A percentile compares a stretch with the other conserved stretches of the same genome.
Conservation (phyloP, 345 rosid genomes). For the Sapria himalayana region DNA sequence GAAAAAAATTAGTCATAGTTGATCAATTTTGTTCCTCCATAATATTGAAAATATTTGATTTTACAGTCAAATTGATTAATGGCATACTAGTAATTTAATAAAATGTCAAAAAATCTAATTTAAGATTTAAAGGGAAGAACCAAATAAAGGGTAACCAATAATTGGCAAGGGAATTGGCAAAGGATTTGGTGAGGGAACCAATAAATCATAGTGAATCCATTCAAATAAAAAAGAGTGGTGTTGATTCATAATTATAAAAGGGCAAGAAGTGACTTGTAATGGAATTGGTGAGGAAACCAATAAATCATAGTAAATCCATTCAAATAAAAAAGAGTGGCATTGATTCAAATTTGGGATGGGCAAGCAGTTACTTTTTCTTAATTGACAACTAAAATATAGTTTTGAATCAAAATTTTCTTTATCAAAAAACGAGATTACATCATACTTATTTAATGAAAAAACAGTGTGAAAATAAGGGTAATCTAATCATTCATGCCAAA, state of each 20-base stretch:
- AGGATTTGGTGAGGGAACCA: background rate
- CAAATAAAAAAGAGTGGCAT: background rate
- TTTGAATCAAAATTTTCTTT: background rate
- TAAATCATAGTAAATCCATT: slow-evolving; percentile 2
- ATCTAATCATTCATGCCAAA: background rate
- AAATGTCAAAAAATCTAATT: background rate
- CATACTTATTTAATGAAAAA: background rate
- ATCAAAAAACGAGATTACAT: background rate
- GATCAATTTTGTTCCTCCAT: slow-evolving; percentile 4
- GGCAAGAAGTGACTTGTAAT: background rate
- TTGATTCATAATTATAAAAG: background rate
- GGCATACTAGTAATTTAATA: background rate
- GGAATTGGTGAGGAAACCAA: too few relatives aligned
- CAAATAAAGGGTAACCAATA: slow-evolving; percentile 1
- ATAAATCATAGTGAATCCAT: slow-evolving; percentile 3
- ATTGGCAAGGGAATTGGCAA: slow-evolving; percentile 1
- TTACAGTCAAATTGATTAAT: background rate
- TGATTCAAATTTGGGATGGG: background rate
- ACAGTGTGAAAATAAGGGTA: background rate
- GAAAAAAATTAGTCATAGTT: background rate
- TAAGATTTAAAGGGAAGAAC: background rate
- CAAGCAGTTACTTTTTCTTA: background rate
- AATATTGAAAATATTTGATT: slow-evolving; percentile 2
- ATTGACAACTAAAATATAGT: background rate
- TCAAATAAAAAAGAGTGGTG: background rate